These are phyloP conservation scores for Jatropha podagrica DNA, from an alignment of 441 rosid genomes.

Conservation along the genomic window DNA sequence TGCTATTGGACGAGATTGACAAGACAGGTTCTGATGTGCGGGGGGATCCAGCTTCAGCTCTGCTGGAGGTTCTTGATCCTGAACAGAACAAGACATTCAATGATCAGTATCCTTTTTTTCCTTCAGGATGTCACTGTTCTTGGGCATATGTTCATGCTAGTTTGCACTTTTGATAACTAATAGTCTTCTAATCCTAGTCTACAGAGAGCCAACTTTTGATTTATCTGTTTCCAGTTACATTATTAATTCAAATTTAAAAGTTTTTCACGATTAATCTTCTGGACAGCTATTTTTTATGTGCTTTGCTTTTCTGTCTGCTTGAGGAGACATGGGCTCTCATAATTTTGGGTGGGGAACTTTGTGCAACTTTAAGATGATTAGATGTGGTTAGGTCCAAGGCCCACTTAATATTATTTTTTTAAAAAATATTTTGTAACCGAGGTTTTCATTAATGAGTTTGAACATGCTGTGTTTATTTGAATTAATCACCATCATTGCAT, in stretches of 20 bases:
- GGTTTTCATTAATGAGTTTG: not conserved
- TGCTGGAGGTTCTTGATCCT: slow-evolving; percentile 98
- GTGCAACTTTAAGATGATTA: not conserved
- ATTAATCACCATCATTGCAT: not conserved
- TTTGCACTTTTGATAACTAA: not conserved
- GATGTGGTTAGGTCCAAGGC: not conserved
- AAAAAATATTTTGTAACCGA: not conserved
- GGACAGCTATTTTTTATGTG: not conserved
- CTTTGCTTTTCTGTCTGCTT: not conserved
- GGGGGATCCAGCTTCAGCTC: slow-evolving; percentile 99
- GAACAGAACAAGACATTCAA: slow-evolving; percentile 93
- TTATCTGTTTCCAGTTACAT: not conserved
- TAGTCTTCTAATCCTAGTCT: not conserved
- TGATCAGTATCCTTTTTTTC: slow-evolving; percentile 89
- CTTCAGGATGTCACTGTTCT: slow-evolving; percentile 13
- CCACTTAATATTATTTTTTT: not conserved
- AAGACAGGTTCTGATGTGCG: slow-evolving; percentile 98
- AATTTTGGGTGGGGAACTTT: slow-evolving; percentile 4
- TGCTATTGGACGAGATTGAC: slow-evolving; percentile 98
- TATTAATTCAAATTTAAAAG: not conserved
- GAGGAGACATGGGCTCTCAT: not conserved
- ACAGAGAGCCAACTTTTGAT: not conserved
- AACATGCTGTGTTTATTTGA: slow-evolving; percentile 7
- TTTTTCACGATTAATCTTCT: not conserved
- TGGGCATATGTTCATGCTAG: not conserved